phyloP scores from a whole-genome alignment of 192 early-diverging fungal species.

The Gigaspora rosea region DNA sequence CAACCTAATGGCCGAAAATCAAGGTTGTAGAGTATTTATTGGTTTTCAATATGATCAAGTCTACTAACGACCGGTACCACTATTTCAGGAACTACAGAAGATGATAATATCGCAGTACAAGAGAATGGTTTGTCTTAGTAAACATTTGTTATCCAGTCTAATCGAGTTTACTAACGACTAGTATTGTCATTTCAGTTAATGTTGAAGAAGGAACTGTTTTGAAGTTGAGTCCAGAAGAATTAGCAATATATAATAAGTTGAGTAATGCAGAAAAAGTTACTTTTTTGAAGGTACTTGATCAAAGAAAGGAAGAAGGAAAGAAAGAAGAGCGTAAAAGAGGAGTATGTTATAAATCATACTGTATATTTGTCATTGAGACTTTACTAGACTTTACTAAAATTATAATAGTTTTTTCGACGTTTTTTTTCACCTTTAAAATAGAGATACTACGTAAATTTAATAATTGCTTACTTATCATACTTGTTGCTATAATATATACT shows the following conservation, averaged over 20 bases:
- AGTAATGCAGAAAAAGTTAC: conserved; percentile 13
- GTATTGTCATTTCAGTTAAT: conserved; percentile 11
- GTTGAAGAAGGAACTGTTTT: conserved; percentile 8
- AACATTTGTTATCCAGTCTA: conserved; percentile 30
- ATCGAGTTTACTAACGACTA: conserved; percentile 3
- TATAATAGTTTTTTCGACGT: conserved; percentile 21
- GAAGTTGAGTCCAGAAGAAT: conserved; percentile 30
- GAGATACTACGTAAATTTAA: neutral
- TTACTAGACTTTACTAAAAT: conserved; percentile 27
- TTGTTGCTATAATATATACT: no score
- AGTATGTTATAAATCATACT: conserved; percentile 26
- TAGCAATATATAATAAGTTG: conserved; percentile 9
- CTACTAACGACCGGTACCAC: conserved; percentile 12
- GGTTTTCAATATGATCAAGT: conserved; percentile 9
- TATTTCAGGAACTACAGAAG: conserved; percentile 22
- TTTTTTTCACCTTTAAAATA: conserved; percentile 28
- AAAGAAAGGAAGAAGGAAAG: conserved; percentile 9
- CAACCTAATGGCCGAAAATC: conserved; percentile 6
- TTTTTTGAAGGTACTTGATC: conserved; percentile 25
- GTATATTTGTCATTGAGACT: conserved; percentile 21
- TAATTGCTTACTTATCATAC: no score
- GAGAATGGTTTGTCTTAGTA: conserved; percentile 27
- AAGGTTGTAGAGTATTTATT: conserved; percentile 27
- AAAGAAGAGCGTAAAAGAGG: conserved; percentile 26
- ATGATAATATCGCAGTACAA: conserved; percentile 17